phyloP scores from a whole-genome alignment of 306 rosid species.

The Acacia acuminata region DNA sequence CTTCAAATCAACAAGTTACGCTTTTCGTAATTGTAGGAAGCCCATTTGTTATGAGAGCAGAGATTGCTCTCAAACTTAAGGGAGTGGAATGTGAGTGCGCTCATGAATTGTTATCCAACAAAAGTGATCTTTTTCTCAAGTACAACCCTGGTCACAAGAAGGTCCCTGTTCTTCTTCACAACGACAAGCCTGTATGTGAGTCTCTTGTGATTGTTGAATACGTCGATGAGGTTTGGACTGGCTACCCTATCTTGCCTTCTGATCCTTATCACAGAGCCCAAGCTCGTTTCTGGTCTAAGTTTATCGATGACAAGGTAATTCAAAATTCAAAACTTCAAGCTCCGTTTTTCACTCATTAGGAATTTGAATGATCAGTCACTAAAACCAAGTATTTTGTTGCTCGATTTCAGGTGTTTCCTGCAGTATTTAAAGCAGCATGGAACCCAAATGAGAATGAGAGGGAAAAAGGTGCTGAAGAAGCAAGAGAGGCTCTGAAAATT shows the following conservation, averaged over 20 bases:
- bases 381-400: background rate
- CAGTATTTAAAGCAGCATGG: slow-evolving; percentile 16
- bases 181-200: slow-evolving; percentile 44
- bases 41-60: slow-evolving; percentile 34
- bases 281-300: slow-evolving; percentile 31
- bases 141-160: slow-evolving; percentile 54
- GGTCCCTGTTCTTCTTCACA: slow-evolving; percentile 44
- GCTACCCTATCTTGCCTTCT: slow-evolving; percentile 13
- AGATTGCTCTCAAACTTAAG: slow-evolving; percentile 50
- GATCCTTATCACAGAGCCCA: slow-evolving; percentile 20
- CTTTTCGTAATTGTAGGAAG: slow-evolving; percentile 35
- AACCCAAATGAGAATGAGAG: slow-evolving; percentile 26
- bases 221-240: slow-evolving; percentile 44
- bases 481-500: slow-evolving; percentile 14
- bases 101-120: slow-evolving; percentile 34
- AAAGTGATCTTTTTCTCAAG: slow-evolving; percentile 44
- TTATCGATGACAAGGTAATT: slow-evolving; percentile 19
- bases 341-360: background rate
- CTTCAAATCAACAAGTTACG: slow-evolving; percentile 27
- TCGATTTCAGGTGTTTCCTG: slow-evolving; percentile 9
- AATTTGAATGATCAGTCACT: background rate
- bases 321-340: background rate
- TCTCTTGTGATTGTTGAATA: slow-evolving; percentile 48
- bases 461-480: slow-evolving; percentile 45
- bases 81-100: slow-evolving; percentile 38